Evolutionary conservation across 345 rosid species (phyloP), one percentile per base, ranked within the genome.

Genomic region (Citropsis articulata): DNA sequence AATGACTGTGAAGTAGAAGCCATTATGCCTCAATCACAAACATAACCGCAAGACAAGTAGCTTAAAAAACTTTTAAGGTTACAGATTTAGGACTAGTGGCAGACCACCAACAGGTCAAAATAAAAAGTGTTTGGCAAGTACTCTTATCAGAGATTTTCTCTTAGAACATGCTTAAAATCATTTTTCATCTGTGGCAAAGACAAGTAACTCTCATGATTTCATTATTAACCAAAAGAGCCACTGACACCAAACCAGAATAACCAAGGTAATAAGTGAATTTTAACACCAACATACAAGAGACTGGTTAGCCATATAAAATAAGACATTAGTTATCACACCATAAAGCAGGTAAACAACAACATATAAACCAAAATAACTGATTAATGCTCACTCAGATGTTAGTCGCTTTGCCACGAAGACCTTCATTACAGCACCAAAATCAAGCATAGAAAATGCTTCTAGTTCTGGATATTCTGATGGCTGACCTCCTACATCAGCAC

Each of bases 341-440:
- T n/a, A 25, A 48, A 68, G 21, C 25, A 38, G 64, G 16, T 28
- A 22, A 60, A 75, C 56, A 24, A 56, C 75, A 77, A 63, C 40
- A 21, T 45, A 25, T 13, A 13, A 33, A 36, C 19, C 62, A 59
- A 57, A 75, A 45, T 31, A 55, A 61, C 53, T 25, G 2, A 35
- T 21, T 25, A 67, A 8, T 21, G 78, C 97, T 88, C 87, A 96
- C 98, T 91, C 97, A 7, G 94, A 89, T 25, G 99, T 90, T n/a
- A 96, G 77, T 80, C 86, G 83, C 87, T 88, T 96, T 56, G 98
- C 95, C 61, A 96, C 88, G 88, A 90, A 93, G 68, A 96, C 90
- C 79, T 96, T 96, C 97, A 93, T 80, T 38, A 98, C 99, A 72
- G 94, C 90, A 53, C 93, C 91, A 79, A 93, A 81, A 75, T 93